Evolutionary conservation across 2,329 filamentous ascomycete species (phyloP), one percentile per base, ranked within the genome.

Genomic region (Fonsecaea pugnacius): DNA sequence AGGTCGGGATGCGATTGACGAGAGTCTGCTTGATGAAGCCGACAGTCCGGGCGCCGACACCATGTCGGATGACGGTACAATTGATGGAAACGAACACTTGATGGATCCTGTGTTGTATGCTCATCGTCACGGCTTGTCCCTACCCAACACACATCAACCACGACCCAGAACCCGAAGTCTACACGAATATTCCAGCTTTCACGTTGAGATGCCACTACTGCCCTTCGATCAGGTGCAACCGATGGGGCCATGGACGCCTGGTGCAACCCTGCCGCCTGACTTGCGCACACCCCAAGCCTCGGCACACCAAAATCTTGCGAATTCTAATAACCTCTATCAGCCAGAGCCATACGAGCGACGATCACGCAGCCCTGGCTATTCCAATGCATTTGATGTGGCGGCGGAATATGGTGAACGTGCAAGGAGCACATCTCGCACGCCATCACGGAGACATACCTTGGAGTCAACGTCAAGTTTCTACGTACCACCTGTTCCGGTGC

Each of bases 11-110:
- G 66, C 66, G 5, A 68, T 70, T 48, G 70, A 71, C 36, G 70
- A 70, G 46, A 70, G 63, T 35, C 57, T 70, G 46, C 62, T 70
- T 27, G 70, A 70, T 36, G 69, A 65, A 18, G 69, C 66, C 27
- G 70, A 70, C 51, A 70, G 69, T 36, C 69, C 70, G n/a, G 68
- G 69, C 24, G 67, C 66, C 6, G 70, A 71, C 57, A 71, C 69
- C 14, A 62, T 70, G 52, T 71, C 70, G n/a, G 69, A 70, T 38
- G 70, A 71, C 62, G 70, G 70, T 38, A 71, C 70, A 7, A 64
- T 71, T 36, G 70, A 71, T 35, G 70, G 70, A 21, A 71, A 68
- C 40, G 70, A 71, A 27, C 69, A 70, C 18, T 52, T 64, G 21
- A 65, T 70, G 66, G 69, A 71, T 50, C 62, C 67, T 12, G 51